Evolutionary conservation across 2,329 filamentous ascomycete genomes (phyloP), one percentile per base, ranked within the genome.

Genomic region (Chaetothyriales sp.): DNA sequence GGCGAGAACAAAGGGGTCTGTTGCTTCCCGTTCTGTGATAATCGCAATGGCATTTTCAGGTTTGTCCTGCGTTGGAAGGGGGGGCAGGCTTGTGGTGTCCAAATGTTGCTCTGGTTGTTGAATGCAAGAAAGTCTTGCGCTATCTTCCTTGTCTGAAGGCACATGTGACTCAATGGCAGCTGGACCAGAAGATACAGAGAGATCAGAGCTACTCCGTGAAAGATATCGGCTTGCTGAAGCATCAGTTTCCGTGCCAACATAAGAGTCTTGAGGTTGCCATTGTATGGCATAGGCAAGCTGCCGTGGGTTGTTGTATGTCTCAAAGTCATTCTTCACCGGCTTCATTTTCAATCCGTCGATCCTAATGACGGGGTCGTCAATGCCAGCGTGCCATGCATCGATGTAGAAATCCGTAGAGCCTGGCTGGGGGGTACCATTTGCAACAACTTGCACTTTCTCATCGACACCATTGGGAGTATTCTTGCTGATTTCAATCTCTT

Each of bases 41-140:
- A 49, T 32, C 2, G n/a, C 48, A 26, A 49, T 22, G n/a, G 18
- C 26, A 39, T 49, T 20, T 18, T 48, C 45, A 20, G 48, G 22
- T 25, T 65, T 60, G 19, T 15, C 32, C 12, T 9, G 10, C 3
- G 32, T 39, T 12, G 32, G 10, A 39, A 39, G 10, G 2, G 2
- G 10, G 32, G 32, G 15, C 15, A 15, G 32, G 10, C 32, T 15
- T 12, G 32, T 4, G 10, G 15, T 15, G 10, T 39, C 32, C 12
- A 39, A 39, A 15, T 15, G 10, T 15, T 15, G 32, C 10, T 39
- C 32, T 3, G 32, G 32, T 15, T 39, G 32, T 15, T 39, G 32
- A 15, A 39, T 15, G 2, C 15, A 12, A 39, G 32, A 39, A 39
- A 12, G 9, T 5, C 2, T 15, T 15, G 32, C 32, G 10, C 10